Evolutionary conservation across 2,329 filamentous ascomycete genomes (phyloP), one percentile per base, ranked within the genome.

Genomic region (Sporothrix brunneoviolacea): DNA sequence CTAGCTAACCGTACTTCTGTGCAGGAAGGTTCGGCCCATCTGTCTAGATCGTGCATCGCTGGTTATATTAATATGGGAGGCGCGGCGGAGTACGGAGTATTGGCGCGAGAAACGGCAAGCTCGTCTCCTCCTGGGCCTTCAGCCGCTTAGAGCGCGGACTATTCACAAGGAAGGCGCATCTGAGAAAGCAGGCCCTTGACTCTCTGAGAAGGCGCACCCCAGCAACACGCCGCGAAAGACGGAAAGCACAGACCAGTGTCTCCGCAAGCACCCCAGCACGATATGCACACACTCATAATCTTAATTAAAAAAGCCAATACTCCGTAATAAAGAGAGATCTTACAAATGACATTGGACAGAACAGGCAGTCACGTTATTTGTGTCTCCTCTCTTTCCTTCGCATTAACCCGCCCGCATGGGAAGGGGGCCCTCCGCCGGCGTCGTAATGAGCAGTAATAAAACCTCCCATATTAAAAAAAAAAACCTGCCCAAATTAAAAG

Each of bases 221-320:
- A 40, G 12, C 22, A 30, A 16, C 16, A 8, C 24, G 22, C 22
- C n/a, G 18, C 32, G 24, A 40, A 48, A 39, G 19, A 27, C 12
- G 38, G 36, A 36, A 50, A 40, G 49, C 49, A 51, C 49, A 27
- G 42, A 37, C 42, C 49, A 47, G 16, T 6, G 37, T 40, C 44
- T 27, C 35, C 44, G 22, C 35, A 39, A 16, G 9, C 16, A 4
- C 21, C 33, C 43, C 13, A 21, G 27, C 32, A 7, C 30, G 16
- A 8, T 33, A 19, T 30, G 32, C 40, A 50, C 27, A 32, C 27
- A 42, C 24, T 24, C 22, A n/a, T 9, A 32, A 18, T 22, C 33
- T 30, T 19, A 30, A 36, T n/a, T 37, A 36, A 28, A 28, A 28
- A 6, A 28, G 6, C n/a, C n/a, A n/a, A n/a, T n/a, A n/a, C n/a